Percentiles rank a stretch among this genome's conserved stretches.
Conservation (phyloP, 768 basidiomycete species). For the Termitomyces sp. region DNA sequence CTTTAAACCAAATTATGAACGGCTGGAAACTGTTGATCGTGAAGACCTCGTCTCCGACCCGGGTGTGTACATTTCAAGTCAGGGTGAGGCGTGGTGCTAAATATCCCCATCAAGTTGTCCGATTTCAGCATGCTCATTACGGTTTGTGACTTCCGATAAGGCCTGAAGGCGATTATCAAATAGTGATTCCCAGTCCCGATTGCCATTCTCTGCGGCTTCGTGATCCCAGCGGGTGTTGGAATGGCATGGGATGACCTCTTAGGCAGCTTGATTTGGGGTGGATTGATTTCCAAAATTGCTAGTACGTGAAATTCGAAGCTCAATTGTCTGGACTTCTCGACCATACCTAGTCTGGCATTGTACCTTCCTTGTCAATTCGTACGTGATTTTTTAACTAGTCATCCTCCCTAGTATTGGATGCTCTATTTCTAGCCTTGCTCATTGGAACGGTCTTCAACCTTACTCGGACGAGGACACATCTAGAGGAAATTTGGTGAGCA, state of each 20-base stretch:
- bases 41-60: conserved; percentile 68
- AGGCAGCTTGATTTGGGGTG: conserved; percentile 70
- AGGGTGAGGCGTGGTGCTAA: neutral
- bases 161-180: neutral
- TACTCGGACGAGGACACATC: conserved; percentile 82
- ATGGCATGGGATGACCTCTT: conserved; percentile 56
- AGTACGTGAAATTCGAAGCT: conserved; percentile 34
- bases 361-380: conserved; percentile 73
- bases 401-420: neutral
- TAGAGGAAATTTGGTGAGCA: conserved; percentile 60
- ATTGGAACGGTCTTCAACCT: conserved; percentile 78
- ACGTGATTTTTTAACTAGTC: conserved; percentile 17
- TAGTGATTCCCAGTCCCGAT: neutral
- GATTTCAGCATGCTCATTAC: neutral
- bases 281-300: conserved; percentile 57
- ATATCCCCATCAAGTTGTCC: neutral
- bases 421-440: conserved; percentile 50
- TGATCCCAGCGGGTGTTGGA: conserved; percentile 55
- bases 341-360: conserved; percentile 58
- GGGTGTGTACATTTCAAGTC: conserved; percentile 36
- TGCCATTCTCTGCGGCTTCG: conserved; percentile 22
- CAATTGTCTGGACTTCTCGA: neutral
- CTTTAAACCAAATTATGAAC: conserved; percentile 63
- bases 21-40: conserved; percentile 60
- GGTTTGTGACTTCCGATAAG: neutral